Evolutionary conservation across 1,284 basidiomycete species (phyloP).

Genomic region (Farysia itapuensis): DNA sequence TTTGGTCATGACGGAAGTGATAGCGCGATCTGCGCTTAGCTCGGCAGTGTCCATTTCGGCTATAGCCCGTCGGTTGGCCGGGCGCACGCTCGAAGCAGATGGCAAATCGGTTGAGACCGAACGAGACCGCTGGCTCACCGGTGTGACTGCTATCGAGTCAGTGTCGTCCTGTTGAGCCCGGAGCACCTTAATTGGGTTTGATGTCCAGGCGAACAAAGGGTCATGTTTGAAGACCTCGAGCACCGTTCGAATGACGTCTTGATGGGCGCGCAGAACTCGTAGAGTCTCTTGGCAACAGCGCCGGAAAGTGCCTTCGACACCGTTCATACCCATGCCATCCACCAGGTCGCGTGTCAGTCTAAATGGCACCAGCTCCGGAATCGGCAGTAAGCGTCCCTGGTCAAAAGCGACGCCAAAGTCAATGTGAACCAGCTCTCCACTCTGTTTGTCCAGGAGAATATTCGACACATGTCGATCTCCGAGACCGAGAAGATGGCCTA

Average conservation of each 20-base stretch:
- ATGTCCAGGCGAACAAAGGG: slow-evolving; percentile 82
- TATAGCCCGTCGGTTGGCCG: not conserved
- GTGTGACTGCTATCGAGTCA: slow-evolving; percentile 5
- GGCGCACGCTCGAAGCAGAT: not conserved
- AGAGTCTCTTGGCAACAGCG: slow-evolving; percentile 92
- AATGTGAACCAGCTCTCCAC: slow-evolving; percentile 89
- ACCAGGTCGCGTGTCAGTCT: slow-evolving; percentile 89
- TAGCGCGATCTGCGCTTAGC: slow-evolving; percentile 85
- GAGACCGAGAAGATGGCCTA: slow-evolving; percentile 87
- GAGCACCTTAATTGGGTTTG: slow-evolving; percentile 45
- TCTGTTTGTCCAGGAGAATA: slow-evolving; percentile 80
- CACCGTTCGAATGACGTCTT: slow-evolving; percentile 86
- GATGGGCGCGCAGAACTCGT: slow-evolving; percentile 80
- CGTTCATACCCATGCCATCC: slow-evolving; percentile 87
- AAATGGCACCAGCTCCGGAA: slow-evolving; percentile 91
- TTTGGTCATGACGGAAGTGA: slow-evolving; percentile 66
- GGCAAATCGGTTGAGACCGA: slow-evolving; percentile 2
- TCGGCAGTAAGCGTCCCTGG: slow-evolving; percentile 76
- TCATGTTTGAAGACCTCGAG: slow-evolving; percentile 97
- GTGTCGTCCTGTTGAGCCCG: slow-evolving; percentile 26
- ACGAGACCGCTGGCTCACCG: slow-evolving; percentile 8
- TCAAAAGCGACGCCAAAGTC: slow-evolving; percentile 97
- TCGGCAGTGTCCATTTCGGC: slow-evolving; percentile 64
- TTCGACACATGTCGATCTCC: slow-evolving; percentile 92
- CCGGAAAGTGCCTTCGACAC: slow-evolving; percentile 90